A percentile compares a stretch with the other conserved stretches of the same genome.
Evolutionary conservation across 2,329 filamentous ascomycete genomes (phyloP).

Genomic region (Nemania sp.): DNA sequence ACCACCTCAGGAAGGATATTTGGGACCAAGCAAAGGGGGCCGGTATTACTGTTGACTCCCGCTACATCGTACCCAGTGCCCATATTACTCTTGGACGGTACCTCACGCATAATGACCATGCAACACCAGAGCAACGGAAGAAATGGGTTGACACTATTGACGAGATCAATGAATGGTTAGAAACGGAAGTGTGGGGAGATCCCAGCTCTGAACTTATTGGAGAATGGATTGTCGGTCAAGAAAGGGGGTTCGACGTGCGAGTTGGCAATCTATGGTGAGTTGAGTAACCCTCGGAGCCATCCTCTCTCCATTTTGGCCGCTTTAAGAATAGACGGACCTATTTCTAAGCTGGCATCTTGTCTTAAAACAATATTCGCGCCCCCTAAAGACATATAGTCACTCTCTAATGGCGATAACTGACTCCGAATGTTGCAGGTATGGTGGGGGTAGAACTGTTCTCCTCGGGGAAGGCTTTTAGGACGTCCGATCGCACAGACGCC

Average conservation of each 20-base stretch:
- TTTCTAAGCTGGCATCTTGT: background rate
- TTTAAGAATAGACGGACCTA: background rate
- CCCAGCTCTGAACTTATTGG: constrained; percentile 61
- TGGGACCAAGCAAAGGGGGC: constrained; percentile 70
- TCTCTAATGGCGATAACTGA: constrained; percentile 17
- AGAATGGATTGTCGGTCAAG: constrained; percentile 90
- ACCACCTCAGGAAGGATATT: constrained; percentile 86
- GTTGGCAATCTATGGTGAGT: constrained; percentile 77
- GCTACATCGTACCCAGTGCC: constrained; percentile 89
- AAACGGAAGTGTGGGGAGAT: constrained; percentile 75
- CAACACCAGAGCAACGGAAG: constrained; percentile 67
- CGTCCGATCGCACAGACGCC: background rate
- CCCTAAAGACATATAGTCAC: background rate
- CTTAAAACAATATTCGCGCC: background rate
- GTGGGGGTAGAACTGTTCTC: constrained; percentile 78
- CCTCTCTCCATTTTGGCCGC: background rate
- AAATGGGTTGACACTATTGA: constrained; percentile 79
- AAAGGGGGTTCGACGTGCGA: constrained; percentile 81
- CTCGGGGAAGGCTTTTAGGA: constrained; percentile 69
- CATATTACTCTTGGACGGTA: constrained; percentile 91
- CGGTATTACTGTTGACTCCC: constrained; percentile 77
- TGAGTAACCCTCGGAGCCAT: background rate
- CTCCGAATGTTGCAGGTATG: constrained; percentile 64
- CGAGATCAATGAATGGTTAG: constrained; percentile 79
- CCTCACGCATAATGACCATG: constrained; percentile 74